A percentile compares a stretch with the other conserved stretches of the same genome.
Evolutionary conservation across 768 basidiomycete genomes (phyloP).

Genomic region (Naganishia antarctica): DNA sequence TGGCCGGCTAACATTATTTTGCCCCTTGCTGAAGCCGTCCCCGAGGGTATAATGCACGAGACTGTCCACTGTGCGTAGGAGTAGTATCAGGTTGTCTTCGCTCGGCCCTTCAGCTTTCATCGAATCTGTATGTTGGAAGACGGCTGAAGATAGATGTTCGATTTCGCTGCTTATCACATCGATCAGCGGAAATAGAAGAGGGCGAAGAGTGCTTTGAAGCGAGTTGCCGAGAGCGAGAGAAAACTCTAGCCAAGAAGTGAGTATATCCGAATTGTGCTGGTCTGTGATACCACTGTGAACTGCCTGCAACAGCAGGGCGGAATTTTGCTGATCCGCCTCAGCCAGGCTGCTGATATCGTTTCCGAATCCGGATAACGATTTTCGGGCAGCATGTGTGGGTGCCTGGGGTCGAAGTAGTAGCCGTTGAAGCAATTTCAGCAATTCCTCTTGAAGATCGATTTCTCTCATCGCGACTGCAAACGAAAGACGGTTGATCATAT

Average conservation of each 20-base stretch:
- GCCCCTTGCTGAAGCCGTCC: constrained; percentile 1
- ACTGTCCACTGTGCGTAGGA: constrained; percentile 7
- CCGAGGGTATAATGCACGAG: constrained; percentile 17
- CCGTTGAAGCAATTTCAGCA: constrained; percentile 13
- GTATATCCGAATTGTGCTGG: constrained; percentile 8
- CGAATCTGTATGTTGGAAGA: not conserved
- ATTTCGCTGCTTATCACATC: constrained; percentile 12
- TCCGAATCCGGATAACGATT: not conserved
- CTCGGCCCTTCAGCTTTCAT: not conserved
- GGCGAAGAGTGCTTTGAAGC: constrained; percentile 8
- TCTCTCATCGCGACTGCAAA: not conserved
- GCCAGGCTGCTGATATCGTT: not conserved
- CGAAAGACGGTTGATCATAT: constrained; percentile 17
- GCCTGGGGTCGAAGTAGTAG: not conserved
- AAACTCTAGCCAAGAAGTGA: constrained; percentile 17
- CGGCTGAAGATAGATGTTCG: not conserved
- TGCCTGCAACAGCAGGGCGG: not conserved
- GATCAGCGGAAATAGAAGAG: constrained; percentile 13
- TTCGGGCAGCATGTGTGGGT: not conserved
- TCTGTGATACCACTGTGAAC: constrained; percentile 9
- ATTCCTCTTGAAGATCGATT: constrained; percentile 12
- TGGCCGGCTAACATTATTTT: not conserved
- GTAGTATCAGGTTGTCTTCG: constrained; percentile 7
- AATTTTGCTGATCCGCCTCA: constrained; percentile 12
- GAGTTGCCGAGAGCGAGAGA: constrained; percentile 8